A percentile compares a stretch with the other conserved stretches of the same genome.
phyloP scores from a whole-genome alignment of 805 yeast genomes.

The Jamesozyma spencerorum region DNA sequence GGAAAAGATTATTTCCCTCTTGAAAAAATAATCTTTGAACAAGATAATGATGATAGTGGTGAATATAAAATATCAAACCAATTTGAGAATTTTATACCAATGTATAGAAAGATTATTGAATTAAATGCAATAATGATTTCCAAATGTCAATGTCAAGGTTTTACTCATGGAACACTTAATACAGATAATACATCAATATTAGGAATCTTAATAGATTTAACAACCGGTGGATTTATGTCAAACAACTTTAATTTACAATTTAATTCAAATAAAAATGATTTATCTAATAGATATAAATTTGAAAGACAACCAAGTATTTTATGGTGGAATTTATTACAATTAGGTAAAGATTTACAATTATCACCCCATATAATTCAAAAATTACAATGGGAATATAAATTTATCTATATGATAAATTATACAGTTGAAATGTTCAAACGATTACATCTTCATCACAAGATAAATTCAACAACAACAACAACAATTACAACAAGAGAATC shows the following conservation, averaged over 20 bases:
- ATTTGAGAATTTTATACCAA: conserved; percentile 52
- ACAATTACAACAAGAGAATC: no score
- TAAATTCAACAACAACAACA: no score
- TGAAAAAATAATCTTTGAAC: conserved; percentile 16
- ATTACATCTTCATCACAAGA: no score
- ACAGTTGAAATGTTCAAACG: no score
- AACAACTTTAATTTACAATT: conserved; percentile 73
- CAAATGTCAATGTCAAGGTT: conserved; percentile 85
- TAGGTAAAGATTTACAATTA: conserved; percentile 36
- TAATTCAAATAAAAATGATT: conserved; percentile 89
- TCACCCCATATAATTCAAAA: no score
- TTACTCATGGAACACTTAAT: conserved; percentile 86
- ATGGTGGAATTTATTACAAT: conserved; percentile 85
- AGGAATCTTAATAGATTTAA: conserved; percentile 86
- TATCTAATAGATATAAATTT: conserved; percentile 59
- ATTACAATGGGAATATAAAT: no score
- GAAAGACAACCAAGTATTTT: conserved; percentile 76
- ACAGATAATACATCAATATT: conserved; percentile 89
- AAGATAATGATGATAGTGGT: conserved; percentile 1
- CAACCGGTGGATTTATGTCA: conserved; percentile 89
- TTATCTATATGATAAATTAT: no score
- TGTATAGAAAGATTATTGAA: conserved; percentile 50
- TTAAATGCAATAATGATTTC: conserved; percentile 74
- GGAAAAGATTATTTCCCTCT: conserved; percentile 23
- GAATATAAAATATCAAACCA: conserved; percentile 34